These are phyloP conservation scores for Friedmanniomyces endolithicus DNA, from an alignment of 495 filamentous ascomycete species.

Conservation along the genomic window DNA sequence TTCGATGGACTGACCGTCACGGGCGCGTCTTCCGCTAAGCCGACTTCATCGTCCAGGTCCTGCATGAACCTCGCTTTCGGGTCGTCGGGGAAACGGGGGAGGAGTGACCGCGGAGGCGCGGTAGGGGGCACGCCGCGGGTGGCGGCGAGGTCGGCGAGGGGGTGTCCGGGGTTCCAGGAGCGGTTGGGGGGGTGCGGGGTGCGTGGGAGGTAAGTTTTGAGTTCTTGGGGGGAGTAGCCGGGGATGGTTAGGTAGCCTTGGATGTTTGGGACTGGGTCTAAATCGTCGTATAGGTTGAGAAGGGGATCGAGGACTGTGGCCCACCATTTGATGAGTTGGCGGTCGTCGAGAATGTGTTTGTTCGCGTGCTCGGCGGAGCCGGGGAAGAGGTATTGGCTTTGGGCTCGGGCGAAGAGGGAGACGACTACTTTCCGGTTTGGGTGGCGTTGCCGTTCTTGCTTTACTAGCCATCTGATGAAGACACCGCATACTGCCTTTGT, in stretches of 20 bases:
- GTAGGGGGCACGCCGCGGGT: constrained; percentile 13
- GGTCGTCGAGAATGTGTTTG: constrained; percentile 91
- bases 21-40: constrained; percentile 30
- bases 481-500: constrained; percentile 57
- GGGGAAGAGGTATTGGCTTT: constrained; percentile 90
- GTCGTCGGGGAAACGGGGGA: constrained; percentile 89
- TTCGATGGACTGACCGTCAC: constrained; percentile 31
- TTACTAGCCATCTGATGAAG: constrained; percentile 64
- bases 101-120: constrained; percentile 68
- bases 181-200: constrained; percentile 20
- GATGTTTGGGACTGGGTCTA: constrained; percentile 5
- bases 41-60: constrained; percentile 72
- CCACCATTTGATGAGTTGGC: constrained; percentile 90
- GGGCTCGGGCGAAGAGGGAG: constrained; percentile 83
- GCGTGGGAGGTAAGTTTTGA: constrained; percentile 47
- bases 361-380: constrained; percentile 70
- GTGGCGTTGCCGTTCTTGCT: constrained; percentile 42
- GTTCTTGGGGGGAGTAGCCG: constrained; percentile 67
- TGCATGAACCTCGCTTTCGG: constrained; percentile 86
- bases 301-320: constrained; percentile 73
- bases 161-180: constrained; percentile 40
- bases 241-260: constrained; percentile 78
- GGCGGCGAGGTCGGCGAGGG: constrained; percentile 48
- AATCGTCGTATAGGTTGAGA: constrained; percentile 17
- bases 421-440: constrained; percentile 63